Percentiles rank a stretch among this genome's conserved stretches.
These are phyloP conservation scores for Aspergillus alliaceus DNA, from an alignment of 2,329 filamentous ascomycete species.

Conservation along the genomic window DNA sequence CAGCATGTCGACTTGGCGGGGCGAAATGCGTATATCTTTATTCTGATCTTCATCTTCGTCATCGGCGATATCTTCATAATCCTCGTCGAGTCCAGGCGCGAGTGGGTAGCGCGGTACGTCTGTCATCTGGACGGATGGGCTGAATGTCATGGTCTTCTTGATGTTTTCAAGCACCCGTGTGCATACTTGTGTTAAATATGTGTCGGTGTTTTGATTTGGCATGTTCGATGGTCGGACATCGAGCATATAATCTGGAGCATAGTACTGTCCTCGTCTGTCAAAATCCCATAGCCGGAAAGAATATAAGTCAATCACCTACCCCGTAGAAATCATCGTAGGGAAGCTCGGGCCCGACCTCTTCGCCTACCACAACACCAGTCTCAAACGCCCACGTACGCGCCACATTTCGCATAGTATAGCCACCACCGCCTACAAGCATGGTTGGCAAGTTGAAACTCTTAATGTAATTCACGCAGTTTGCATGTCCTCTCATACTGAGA, in stretches of 20 bases:
- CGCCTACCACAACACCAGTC: constrained; percentile 80
- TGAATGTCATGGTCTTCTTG: neutral
- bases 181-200: neutral
- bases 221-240: neutral
- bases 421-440: constrained; percentile 65
- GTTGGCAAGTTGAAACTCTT: constrained; percentile 68
- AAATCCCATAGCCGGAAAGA: neutral
- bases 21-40: neutral
- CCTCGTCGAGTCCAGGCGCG: neutral
- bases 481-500: constrained; percentile 68
- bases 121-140: neutral
- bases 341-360: constrained; percentile 75
- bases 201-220: neutral
- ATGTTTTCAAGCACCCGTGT: neutral
- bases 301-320: constrained; percentile 35
- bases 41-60: neutral
- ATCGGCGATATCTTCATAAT: neutral
- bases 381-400: constrained; percentile 65
- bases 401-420: constrained; percentile 68
- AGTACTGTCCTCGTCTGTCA: neutral
- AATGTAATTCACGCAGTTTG: constrained; percentile 68
- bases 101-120: neutral
- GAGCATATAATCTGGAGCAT: neutral
- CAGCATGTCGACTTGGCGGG: neutral
- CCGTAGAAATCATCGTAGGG: constrained; percentile 97